phyloP scores from a whole-genome alignment of 225 moss, liverwort and hornwort species.

The Takakia lepidozioides region DNA sequence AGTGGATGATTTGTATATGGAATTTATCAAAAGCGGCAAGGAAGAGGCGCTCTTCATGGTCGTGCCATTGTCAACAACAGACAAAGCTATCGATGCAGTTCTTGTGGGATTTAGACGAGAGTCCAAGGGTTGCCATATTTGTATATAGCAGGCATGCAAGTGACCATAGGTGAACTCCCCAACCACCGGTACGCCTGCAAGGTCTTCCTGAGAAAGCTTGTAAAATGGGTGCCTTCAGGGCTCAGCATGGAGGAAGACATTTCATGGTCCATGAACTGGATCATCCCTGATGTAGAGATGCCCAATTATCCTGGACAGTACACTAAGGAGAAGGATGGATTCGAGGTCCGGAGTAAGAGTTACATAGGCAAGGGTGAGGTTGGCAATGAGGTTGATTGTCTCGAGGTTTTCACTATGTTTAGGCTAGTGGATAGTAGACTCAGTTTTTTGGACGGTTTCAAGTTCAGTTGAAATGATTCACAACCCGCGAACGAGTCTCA shows the following conservation, averaged over 20 bases:
- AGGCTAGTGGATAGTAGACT: constrained; percentile 25
- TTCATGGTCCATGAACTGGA: constrained; percentile 47
- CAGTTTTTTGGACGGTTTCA: constrained; percentile 38
- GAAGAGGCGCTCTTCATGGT: constrained; percentile 40
- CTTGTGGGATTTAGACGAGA: constrained; percentile 31
- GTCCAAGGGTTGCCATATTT: constrained; percentile 36
- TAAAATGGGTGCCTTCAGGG: constrained; percentile 31
- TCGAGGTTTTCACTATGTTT: constrained; percentile 31
- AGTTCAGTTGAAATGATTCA: no score
- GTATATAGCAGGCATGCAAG: constrained; percentile 37
- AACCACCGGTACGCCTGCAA: constrained; percentile 27
- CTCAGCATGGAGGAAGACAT: constrained; percentile 38
- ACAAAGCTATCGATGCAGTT: constrained; percentile 27
- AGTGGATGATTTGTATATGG: constrained; percentile 33
- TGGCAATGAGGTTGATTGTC: constrained; percentile 34
- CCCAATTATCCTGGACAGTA: constrained; percentile 9
- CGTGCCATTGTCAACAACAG: constrained; percentile 22
- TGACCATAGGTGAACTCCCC: constrained; percentile 32
- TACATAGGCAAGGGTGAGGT: constrained; percentile 27
- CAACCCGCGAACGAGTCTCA: no score
- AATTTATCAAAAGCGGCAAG: constrained; percentile 28
- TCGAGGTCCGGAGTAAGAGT: constrained; percentile 18
- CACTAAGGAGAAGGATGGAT: constrained; percentile 21
- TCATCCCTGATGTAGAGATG: constrained; percentile 29
- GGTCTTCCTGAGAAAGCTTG: constrained; percentile 27